Evolutionary conservation across 139 green algal species (phyloP).

Genomic region (Ostreobium quekettii): DNA sequence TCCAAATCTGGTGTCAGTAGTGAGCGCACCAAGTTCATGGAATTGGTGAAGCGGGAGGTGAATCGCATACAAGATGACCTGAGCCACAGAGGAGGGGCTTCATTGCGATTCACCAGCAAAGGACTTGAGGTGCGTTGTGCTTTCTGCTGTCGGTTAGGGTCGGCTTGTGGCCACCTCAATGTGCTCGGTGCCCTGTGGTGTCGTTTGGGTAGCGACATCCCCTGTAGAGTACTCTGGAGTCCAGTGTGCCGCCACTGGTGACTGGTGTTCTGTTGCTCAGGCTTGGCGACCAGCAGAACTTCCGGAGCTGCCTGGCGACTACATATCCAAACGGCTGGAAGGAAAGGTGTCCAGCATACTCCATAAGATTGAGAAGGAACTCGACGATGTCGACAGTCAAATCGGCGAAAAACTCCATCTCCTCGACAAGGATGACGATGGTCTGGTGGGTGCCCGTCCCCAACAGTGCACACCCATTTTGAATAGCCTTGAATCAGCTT

Average conservation of each 20-base stretch:
- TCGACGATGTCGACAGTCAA: constrained; percentile 58
- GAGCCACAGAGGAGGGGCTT: constrained; percentile 2
- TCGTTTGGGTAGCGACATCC: too few species aligned
- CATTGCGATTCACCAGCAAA: constrained; percentile 5
- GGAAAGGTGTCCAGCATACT: constrained; percentile 66
- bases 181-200: too few species aligned
- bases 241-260: too few species aligned
- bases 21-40: constrained; percentile 75
- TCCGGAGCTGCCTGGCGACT: constrained; percentile 31
- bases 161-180: too few species aligned
- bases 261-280: too few species aligned
- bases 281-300: constrained; percentile 21
- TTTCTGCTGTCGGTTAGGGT: too few species aligned
- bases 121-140: too few species aligned
- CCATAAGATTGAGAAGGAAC: constrained; percentile 62
- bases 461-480: too few species aligned
- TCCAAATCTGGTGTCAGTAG: constrained; percentile 44
- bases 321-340: constrained; percentile 41
- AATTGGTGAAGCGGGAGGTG: constrained; percentile 71
- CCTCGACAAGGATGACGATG: constrained; percentile 9
- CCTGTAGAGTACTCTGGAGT: too few species aligned
- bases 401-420: constrained; percentile 42
- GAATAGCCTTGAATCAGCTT: too few species aligned
- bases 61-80: constrained; percentile 23
- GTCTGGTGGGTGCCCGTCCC: constrained; percentile 8